phyloP scores from a whole-genome alignment of 495 filamentous ascomycete species.

The Neurospora tetrasperma region DNA sequence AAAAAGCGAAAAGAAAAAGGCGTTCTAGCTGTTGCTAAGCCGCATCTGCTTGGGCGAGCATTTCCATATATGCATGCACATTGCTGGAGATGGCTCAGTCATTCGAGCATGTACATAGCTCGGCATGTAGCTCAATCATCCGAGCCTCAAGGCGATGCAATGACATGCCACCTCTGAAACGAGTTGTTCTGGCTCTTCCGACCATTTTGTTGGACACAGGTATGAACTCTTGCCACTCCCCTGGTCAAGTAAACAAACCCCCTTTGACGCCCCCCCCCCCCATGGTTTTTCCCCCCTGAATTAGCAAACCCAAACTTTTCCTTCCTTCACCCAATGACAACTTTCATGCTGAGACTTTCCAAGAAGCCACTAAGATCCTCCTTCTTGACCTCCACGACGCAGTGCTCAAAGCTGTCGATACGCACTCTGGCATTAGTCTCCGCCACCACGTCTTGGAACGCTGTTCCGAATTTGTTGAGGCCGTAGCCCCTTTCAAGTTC shows the following conservation, averaged over 20 bases:
- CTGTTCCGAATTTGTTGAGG: conserved; percentile 81
- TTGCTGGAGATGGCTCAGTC: not conserved
- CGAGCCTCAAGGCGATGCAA: not conserved
- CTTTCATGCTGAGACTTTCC: conserved; percentile 83
- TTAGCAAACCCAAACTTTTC: not conserved
- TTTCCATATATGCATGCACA: not conserved
- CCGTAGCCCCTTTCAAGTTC: conserved; percentile 51
- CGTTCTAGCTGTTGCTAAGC: not conserved
- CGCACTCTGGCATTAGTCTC: conserved; percentile 84
- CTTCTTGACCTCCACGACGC: conserved; percentile 91
- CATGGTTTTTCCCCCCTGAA: not conserved
- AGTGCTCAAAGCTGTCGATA: conserved; percentile 95
- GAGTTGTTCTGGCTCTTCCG: not conserved
- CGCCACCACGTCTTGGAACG: conserved; percentile 89
- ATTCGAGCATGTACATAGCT: not conserved
- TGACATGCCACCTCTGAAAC: not conserved
- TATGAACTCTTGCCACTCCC: not conserved
- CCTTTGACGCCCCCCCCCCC: not conserved
- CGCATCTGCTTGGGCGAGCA: not conserved
- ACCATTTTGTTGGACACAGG: not conserved
- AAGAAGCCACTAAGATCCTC: conserved; percentile 89
- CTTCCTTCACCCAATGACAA: conserved; percentile 63
- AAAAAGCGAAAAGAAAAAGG: not conserved
- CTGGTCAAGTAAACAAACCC: not conserved
- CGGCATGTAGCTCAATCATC: not conserved